A percentile compares a stretch with the other conserved stretches of the same genome.
phyloP scores from a whole-genome alignment of 352 stramenopile species.

The Pythium apleroticum region DNA sequence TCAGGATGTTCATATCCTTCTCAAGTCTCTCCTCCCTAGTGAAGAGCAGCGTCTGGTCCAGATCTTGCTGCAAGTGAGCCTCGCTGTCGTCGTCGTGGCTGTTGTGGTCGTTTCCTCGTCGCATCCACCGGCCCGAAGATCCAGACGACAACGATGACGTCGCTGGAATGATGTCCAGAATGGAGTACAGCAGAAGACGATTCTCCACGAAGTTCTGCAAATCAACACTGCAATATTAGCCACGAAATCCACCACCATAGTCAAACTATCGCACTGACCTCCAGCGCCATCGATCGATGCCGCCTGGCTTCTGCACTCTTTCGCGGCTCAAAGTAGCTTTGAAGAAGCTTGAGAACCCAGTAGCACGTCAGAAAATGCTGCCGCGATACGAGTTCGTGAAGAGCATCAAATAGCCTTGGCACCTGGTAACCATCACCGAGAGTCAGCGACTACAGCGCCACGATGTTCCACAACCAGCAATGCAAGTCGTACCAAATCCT shows the following conservation, averaged over 20 bases:
- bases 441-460: background rate
- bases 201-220: conserved; percentile 50
- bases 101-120: conserved; percentile 15
- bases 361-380: conserved; percentile 64
- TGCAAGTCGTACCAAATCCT: conserved; percentile 14
- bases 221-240: background rate
- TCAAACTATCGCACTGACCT: conserved; percentile 15
- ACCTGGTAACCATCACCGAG: conserved; percentile 2
- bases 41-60: conserved; percentile 27
- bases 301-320: conserved; percentile 27
- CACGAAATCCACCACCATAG: background rate
- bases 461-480: background rate
- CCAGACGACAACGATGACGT: conserved; percentile 38
- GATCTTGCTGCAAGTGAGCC: conserved; percentile 9
- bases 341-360: conserved; percentile 65
- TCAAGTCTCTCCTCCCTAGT: conserved; percentile 65
- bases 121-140: conserved; percentile 49
- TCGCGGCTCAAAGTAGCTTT: conserved; percentile 59
- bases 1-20: conserved; percentile 67
- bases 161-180: conserved; percentile 58
- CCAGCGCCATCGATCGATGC: conserved; percentile 52
- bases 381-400: conserved; percentile 56
- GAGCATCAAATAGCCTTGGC: conserved; percentile 42
- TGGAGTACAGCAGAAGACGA: conserved; percentile 39
- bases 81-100: conserved; percentile 14